Evolutionary conservation across 106 monocot genomes (phyloP).

Genomic region (Platanthera guangdongensis): DNA sequence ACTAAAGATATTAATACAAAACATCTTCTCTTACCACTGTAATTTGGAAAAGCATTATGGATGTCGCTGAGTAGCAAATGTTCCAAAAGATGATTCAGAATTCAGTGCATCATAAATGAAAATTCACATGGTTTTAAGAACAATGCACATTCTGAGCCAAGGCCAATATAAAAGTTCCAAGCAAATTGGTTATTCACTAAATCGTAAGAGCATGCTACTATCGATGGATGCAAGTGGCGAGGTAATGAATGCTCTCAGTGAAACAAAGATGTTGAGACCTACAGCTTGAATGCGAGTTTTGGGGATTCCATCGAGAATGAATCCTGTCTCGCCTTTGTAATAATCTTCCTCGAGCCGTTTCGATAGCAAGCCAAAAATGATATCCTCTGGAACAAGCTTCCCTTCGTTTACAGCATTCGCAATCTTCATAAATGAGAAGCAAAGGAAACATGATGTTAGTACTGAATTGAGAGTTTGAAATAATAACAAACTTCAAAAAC

Average conservation of each 20-base stretch:
- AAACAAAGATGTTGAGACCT: slow-evolving; percentile 18
- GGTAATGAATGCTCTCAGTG: not conserved
- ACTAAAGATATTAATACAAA: not conserved
- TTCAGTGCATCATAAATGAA: not conserved
- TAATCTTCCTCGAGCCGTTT: slow-evolving; percentile 79
- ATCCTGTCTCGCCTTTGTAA: slow-evolving; percentile 71
- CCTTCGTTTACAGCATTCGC: slow-evolving; percentile 84
- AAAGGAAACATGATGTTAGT: not conserved
- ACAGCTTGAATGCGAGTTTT: slow-evolving; percentile 79
- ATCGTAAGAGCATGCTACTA: not conserved
- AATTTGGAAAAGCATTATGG: not conserved
- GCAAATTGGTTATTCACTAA: not conserved
- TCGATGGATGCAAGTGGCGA: not conserved
- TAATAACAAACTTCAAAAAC: not conserved
- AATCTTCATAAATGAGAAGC: slow-evolving; percentile 33
- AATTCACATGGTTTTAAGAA: not conserved
- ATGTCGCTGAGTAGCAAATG: no score
- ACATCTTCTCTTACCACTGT: not conserved
- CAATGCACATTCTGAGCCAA: not conserved
- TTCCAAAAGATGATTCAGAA: not conserved
- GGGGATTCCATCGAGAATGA: slow-evolving; percentile 93
- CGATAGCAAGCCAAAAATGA: slow-evolving; percentile 78
- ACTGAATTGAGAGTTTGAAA: not conserved
- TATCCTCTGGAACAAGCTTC: slow-evolving; percentile 82
- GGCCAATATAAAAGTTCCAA: not conserved